Conservation (phyloP, 1,284 basidiomycete genomes). For the Ganoderma leucocontextum region DNA sequence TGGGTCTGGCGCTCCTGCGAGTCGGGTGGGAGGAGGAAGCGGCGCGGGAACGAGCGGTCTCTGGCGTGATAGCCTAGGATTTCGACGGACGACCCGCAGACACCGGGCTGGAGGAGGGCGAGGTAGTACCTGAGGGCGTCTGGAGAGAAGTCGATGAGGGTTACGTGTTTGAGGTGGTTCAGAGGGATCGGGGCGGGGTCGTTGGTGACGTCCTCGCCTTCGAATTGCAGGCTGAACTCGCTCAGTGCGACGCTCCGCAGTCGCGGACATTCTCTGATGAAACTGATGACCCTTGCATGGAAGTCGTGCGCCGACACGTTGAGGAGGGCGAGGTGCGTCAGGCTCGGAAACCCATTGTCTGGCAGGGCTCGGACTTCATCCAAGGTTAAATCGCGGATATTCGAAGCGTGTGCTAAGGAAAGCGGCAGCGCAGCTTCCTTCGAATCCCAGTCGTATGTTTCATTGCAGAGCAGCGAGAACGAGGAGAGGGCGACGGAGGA, state of each 20-base stretch:
- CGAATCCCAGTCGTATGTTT: background rate
- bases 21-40: constrained; percentile 7
- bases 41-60: background rate
- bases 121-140: background rate
- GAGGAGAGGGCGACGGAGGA: background rate
- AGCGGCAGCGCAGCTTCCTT: background rate
- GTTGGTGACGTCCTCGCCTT: background rate
- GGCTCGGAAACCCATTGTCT: background rate
- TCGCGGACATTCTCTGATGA: constrained; percentile 11
- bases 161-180: constrained; percentile 12
- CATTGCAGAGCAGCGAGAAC: background rate
- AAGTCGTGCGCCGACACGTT: background rate
- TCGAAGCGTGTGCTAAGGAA: background rate
- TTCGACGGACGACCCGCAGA: background rate
- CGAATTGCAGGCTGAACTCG: background rate
- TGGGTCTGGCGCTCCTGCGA: background rate
- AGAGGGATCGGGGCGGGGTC: background rate
- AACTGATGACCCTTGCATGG: background rate
- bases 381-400: constrained; percentile 3
- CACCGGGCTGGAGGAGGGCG: constrained; percentile 12
- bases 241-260: constrained; percentile 10
- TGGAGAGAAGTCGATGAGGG: constrained; percentile 1
- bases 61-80: constrained; percentile 3
- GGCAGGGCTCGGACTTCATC: background rate
- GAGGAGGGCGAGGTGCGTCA: constrained; percentile 14